A percentile compares a stretch with the other conserved stretches of the same genome.
Conservation (phyloP, 306 rosid species). For the Sesbania bispinosa region DNA sequence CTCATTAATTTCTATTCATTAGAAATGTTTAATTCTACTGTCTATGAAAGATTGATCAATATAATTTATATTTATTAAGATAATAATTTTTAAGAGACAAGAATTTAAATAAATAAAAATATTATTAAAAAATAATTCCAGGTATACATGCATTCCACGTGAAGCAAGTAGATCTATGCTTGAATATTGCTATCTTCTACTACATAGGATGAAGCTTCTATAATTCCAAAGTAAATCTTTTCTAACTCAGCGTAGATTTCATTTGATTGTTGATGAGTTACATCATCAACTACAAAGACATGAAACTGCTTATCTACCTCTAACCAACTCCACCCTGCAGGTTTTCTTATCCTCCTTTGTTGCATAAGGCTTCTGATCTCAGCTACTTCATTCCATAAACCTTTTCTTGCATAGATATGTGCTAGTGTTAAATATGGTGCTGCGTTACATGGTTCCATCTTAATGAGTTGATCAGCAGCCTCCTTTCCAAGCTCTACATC, state of each 20-base stretch:
- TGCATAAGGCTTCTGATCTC: constrained; percentile 50
- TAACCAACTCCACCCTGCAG: constrained; percentile 52
- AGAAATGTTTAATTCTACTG: too few species aligned
- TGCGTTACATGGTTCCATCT: constrained; percentile 51
- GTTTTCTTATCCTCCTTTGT: constrained; percentile 33
- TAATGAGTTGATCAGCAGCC: constrained; percentile 49
- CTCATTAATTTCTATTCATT: too few species aligned
- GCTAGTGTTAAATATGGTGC: constrained; percentile 55
- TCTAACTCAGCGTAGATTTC: constrained; percentile 23
- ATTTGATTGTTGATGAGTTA: constrained; percentile 24
- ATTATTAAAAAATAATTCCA: too few species aligned
- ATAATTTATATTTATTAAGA: too few species aligned
- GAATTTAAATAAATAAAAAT: too few species aligned
- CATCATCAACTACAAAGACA: constrained; percentile 46
- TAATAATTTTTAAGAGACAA: too few species aligned
- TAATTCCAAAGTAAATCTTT: constrained; percentile 18
- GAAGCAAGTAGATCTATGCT: neutral
- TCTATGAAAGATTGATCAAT: too few species aligned
- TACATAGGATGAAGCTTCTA: neutral
- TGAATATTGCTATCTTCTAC: neutral
- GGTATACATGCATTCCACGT: neutral
- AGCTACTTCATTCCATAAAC: constrained; percentile 52
- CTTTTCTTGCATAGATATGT: constrained; percentile 53
- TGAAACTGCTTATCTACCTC: constrained; percentile 38
- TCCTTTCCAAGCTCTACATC: constrained; percentile 56